Percentiles rank a stretch among this genome's conserved stretches.
Conservation (phyloP, 2,329 filamentous ascomycete species). For the Neopestalotiopsis clavispora region DNA sequence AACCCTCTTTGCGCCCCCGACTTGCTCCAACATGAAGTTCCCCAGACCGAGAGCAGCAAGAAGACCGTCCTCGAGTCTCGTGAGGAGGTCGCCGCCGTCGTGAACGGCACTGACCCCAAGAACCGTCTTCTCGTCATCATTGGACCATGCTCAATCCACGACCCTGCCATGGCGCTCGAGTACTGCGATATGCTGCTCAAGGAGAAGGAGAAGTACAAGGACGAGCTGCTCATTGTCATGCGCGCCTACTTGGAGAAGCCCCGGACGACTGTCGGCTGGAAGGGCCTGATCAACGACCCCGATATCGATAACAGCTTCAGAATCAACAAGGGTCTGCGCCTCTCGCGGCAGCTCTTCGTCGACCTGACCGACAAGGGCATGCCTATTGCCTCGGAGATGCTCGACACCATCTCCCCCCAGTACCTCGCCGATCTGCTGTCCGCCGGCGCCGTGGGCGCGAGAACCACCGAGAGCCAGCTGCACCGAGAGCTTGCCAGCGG, state of each 20-base stretch:
- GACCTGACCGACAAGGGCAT: slow-evolving; percentile 91
- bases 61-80: slow-evolving; percentile 66
- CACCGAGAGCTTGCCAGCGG: slow-evolving; percentile 94
- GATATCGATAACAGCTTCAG: slow-evolving; percentile 98
- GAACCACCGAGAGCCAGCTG: slow-evolving; percentile 94
- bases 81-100: slow-evolving; percentile 69
- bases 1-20: slow-evolving; percentile 93
- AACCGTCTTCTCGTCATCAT: slow-evolving; percentile 74
- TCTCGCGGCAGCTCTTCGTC: slow-evolving; percentile 88
- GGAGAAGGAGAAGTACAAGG: slow-evolving; percentile 85
- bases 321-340: slow-evolving; percentile 94
- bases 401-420: slow-evolving; percentile 97
- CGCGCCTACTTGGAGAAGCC: slow-evolving; percentile 98
- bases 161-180: slow-evolving; percentile 85
- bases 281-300: slow-evolving; percentile 97
- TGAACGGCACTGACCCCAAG: slow-evolving; percentile 69
- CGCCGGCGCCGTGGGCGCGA: slow-evolving; percentile 91
- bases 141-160: slow-evolving; percentile 96
- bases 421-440: slow-evolving; percentile 92
- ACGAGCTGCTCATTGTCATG: slow-evolving; percentile 95
- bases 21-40: slow-evolving; percentile 92
- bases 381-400: slow-evolving; percentile 96
- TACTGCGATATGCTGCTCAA: slow-evolving; percentile 86
- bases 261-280: slow-evolving; percentile 97
- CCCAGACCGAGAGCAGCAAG: slow-evolving; percentile 61